phyloP scores from a whole-genome alignment of 345 rosid species.

The Hypericum androsaemum region DNA sequence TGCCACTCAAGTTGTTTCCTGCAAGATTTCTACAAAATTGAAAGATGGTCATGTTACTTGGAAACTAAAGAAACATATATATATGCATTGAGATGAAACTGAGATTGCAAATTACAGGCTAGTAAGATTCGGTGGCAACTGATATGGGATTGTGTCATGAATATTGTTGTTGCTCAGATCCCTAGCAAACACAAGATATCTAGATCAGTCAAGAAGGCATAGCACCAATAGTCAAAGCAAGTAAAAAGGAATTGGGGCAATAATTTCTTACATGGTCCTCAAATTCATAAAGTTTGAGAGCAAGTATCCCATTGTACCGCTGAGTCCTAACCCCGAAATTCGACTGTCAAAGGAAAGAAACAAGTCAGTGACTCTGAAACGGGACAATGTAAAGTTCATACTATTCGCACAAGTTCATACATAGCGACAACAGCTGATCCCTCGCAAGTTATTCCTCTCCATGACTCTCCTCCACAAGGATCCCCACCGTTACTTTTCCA shows the following conservation, averaged over 20 bases:
- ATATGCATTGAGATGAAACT: constrained; percentile 3
- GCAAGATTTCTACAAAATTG: constrained; percentile 74
- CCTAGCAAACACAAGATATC: constrained; percentile 30
- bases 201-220: constrained; percentile 2
- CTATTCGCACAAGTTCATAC: constrained; percentile 28
- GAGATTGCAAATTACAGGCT: constrained; percentile 54
- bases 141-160: constrained; percentile 81
- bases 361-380: constrained; percentile 11
- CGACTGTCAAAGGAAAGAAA: constrained; percentile 35
- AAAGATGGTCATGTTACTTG: constrained; percentile 1
- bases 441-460: constrained; percentile 85
- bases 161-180: constrained; percentile 84
- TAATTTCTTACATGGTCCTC: constrained; percentile 52
- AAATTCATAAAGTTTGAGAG: constrained; percentile 59
- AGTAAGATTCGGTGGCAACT: constrained; percentile 91
- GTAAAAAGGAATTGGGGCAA: constrained; percentile 1
- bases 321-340: constrained; percentile 67
- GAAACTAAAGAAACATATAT: neutral
- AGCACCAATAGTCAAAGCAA: constrained; percentile 13
- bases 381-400: neutral
- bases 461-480: constrained; percentile 91
- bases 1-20: constrained; percentile 69
- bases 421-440: constrained; percentile 83
- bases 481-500: constrained; percentile 79
- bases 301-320: constrained; percentile 87